phyloP scores from a whole-genome alignment of 116 monocot species.

The Phalaenopsis hybrid region DNA sequence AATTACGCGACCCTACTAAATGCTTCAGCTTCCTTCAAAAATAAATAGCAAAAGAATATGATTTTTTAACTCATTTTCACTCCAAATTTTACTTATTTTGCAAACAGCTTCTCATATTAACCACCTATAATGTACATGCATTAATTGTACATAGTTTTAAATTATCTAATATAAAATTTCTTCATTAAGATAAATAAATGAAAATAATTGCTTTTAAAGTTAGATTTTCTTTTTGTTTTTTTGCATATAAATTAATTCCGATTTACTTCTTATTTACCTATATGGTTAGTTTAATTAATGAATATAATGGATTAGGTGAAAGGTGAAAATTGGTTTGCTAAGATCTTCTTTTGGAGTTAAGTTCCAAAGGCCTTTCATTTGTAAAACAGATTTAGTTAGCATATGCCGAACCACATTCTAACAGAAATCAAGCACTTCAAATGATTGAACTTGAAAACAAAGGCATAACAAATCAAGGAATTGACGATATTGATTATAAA shows the following conservation, averaged over 20 bases:
- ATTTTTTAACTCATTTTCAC: neutral
- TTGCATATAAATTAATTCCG: neutral
- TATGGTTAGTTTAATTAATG: neutral
- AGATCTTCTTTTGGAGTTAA: neutral
- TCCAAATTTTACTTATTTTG: neutral
- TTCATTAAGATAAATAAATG: neutral
- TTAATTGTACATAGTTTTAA: neutral
- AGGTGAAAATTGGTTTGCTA: neutral
- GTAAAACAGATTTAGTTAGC: no score
- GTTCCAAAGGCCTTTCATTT: neutral
- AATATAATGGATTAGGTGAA: neutral
- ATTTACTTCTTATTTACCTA: neutral
- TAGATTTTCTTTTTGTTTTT: neutral
- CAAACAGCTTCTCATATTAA: neutral
- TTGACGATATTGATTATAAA: neutral
- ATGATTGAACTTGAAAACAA: neutral
- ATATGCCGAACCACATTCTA: neutral
- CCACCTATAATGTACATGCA: neutral
- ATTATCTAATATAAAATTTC: neutral
- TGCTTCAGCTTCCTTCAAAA: neutral
- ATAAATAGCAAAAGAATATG: neutral
- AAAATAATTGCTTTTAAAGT: neutral
- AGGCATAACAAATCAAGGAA: neutral
- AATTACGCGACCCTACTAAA: neutral
- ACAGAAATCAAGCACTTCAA: neutral